Conservation (phyloP, 345 rosid genomes). For the Hibiscus mutabilis region DNA sequence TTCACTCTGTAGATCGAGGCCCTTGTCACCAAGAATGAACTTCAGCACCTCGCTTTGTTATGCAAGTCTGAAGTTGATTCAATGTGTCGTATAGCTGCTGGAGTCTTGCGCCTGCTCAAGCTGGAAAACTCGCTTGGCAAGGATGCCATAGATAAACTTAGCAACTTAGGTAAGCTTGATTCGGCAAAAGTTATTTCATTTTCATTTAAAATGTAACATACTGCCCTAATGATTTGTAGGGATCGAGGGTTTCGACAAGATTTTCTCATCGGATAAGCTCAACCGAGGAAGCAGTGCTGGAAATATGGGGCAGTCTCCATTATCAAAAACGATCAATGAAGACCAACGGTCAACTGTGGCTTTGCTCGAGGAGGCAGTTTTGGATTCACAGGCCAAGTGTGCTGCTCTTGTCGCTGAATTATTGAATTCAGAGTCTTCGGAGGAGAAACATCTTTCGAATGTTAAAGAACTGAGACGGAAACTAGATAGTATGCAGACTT, state of each 20-base stretch:
- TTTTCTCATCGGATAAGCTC: constrained; percentile 49
- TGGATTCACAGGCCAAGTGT: constrained; percentile 58
- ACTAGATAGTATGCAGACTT: constrained; percentile 57
- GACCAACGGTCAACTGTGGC: constrained; percentile 31
- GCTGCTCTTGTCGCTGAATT: constrained; percentile 37
- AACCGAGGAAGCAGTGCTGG: constrained; percentile 37
- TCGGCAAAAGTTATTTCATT: not conserved
- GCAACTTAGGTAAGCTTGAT: constrained; percentile 72
- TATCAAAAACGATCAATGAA: constrained; percentile 25
- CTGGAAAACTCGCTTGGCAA: constrained; percentile 79
- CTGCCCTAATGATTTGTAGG: constrained; percentile 41
- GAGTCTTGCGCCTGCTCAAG: constrained; percentile 73
- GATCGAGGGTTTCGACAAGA: constrained; percentile 71
- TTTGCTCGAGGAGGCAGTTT: constrained; percentile 66
- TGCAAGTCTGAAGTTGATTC: constrained; percentile 91
- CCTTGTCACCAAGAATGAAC: constrained; percentile 78
- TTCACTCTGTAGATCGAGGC: constrained; percentile 63
- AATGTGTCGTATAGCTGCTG: constrained; percentile 87
- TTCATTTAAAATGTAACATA: not conserved
- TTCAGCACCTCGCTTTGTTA: constrained; percentile 64
- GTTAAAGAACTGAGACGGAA: constrained; percentile 54
- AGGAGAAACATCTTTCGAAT: constrained; percentile 25
- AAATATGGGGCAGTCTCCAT: constrained; percentile 30
- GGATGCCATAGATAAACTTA: constrained; percentile 71
- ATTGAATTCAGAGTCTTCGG: constrained; percentile 32